Evolutionary conservation across 2,329 filamentous ascomycete species (phyloP).

Genomic region (Ceratocystis variospora): DNA sequence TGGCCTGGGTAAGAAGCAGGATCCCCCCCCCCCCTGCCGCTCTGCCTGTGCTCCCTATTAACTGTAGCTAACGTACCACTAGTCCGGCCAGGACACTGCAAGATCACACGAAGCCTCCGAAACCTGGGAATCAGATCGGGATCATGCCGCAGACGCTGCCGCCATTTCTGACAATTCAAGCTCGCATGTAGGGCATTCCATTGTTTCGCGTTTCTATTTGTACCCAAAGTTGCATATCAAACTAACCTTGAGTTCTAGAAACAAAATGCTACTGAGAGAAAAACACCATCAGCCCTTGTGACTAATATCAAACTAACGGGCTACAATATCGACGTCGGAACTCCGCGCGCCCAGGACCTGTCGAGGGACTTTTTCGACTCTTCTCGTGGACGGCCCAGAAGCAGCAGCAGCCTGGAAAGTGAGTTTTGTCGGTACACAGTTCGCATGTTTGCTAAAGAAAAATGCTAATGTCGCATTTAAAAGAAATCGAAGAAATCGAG

Average conservation of each 20-base stretch:
- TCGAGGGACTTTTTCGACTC: constrained; percentile 52
- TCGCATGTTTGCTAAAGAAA: background rate
- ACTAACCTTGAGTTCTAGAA: background rate
- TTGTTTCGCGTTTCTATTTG: background rate
- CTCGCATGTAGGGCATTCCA: constrained; percentile 3
- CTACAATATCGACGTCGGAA: constrained; percentile 56
- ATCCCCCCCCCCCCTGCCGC: background rate
- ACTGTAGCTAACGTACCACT: background rate
- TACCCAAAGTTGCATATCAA: background rate
- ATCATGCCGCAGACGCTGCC: constrained; percentile 9
- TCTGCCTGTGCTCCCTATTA: too few species aligned
- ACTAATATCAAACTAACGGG: constrained; percentile 55
- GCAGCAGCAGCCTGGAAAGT: constrained; percentile 68
- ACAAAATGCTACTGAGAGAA: constrained; percentile 22
- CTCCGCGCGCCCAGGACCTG: constrained; percentile 70
- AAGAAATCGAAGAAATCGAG: constrained; percentile 37
- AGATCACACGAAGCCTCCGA: constrained; percentile 12
- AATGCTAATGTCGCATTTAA: background rate
- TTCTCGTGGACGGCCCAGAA: constrained; percentile 47
- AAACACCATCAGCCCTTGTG: constrained; percentile 56
- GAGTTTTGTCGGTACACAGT: constrained; percentile 15
- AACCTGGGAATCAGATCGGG: constrained; percentile 7
- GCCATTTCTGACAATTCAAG: background rate
- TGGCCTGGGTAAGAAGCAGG: constrained; percentile 51
- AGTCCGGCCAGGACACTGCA: constrained; percentile 6